These are phyloP conservation scores for Tricholoma sp. DNA, from an alignment of 768 basidiomycete species.

Conservation along the genomic window DNA sequence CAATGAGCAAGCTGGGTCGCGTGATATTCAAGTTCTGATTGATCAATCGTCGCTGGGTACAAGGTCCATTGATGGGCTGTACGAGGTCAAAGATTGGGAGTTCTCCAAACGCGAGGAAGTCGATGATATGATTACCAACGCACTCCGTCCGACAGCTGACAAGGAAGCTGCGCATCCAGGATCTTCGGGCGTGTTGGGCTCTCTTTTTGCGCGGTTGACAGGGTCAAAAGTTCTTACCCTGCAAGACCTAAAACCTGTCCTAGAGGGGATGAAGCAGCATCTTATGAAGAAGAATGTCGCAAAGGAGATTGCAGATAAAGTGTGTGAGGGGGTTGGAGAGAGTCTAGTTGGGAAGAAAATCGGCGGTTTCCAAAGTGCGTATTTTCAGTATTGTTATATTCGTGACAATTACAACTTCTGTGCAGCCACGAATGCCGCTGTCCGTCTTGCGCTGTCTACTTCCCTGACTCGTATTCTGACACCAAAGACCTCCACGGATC, in stretches of 20 bases:
- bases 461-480: constrained; percentile 92
- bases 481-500: constrained; percentile 95
- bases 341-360: constrained; percentile 87
- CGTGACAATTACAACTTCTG: constrained; percentile 2
- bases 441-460: constrained; percentile 75
- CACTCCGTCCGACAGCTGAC: constrained; percentile 41
- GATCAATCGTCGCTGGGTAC: constrained; percentile 74
- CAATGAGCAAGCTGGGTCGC: constrained; percentile 26
- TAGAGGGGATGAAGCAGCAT: constrained; percentile 95
- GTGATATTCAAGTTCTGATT: constrained; percentile 58
- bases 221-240: constrained; percentile 80
- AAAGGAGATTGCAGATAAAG: constrained; percentile 88
- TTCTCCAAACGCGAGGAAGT: constrained; percentile 45
- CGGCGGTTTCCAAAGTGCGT: constrained; percentile 81
- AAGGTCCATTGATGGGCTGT: constrained; percentile 63
- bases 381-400: constrained; percentile 1
- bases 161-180: constrained; percentile 31
- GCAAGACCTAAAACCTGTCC: constrained; percentile 78
- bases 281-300: constrained; percentile 99
- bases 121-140: constrained; percentile 53
- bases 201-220: constrained; percentile 79
- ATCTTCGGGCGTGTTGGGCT: constrained; percentile 63
- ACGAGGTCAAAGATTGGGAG: constrained; percentile 76
- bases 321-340: constrained; percentile 92
- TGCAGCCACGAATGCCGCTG: constrained; percentile 78